Percentiles rank a stretch among this genome's conserved stretches.
These are phyloP conservation scores for Tylopilus sp. DNA, from an alignment of 1,284 basidiomycete species.

Conservation along the genomic window DNA sequence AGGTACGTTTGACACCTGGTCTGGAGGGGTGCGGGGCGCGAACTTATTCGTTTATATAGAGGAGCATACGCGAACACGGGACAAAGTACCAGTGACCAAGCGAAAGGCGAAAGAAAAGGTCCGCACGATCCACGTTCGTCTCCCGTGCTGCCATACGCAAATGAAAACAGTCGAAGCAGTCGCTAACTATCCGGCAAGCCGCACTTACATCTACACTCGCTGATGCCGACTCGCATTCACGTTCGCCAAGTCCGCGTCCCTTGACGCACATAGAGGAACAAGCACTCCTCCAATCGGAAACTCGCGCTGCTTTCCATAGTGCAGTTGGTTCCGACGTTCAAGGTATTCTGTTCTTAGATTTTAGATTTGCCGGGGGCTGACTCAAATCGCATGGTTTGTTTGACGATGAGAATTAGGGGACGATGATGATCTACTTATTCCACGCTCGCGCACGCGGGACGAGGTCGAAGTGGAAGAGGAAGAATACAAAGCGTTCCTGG, in stretches of 20 bases:
- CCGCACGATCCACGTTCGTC: conserved; percentile 11
- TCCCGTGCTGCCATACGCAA: conserved; percentile 3
- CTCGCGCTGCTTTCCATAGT: conserved; percentile 75
- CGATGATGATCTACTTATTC: conserved; percentile 64
- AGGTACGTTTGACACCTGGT: conserved; percentile 43
- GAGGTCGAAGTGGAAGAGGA: conserved; percentile 72
- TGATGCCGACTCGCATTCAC: conserved; percentile 50
- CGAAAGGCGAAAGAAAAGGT: conserved; percentile 52
- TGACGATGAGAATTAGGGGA: conserved; percentile 37
- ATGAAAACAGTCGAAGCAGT: conserved; percentile 47
- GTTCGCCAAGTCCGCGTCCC: conserved; percentile 44
- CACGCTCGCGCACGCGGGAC: conserved; percentile 73
- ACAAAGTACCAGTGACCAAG: conserved; percentile 22
- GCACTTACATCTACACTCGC: conserved; percentile 55
- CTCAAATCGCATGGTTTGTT: neutral
- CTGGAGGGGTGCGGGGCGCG: neutral
- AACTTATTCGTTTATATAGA: conserved; percentile 40
- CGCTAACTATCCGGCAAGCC: conserved; percentile 59
- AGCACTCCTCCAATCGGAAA: conserved; percentile 71
- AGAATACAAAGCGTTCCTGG: conserved; percentile 78
- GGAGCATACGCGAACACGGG: conserved; percentile 54
- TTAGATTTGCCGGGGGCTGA: neutral
- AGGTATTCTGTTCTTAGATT: conserved; percentile 12
- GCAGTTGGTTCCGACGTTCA: conserved; percentile 35
- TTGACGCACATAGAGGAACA: conserved; percentile 83